Evolutionary conservation across 1,139 yeast genomes (phyloP), one percentile per base, ranked within the genome.

Genomic region (Arxiozyma telluris): DNA sequence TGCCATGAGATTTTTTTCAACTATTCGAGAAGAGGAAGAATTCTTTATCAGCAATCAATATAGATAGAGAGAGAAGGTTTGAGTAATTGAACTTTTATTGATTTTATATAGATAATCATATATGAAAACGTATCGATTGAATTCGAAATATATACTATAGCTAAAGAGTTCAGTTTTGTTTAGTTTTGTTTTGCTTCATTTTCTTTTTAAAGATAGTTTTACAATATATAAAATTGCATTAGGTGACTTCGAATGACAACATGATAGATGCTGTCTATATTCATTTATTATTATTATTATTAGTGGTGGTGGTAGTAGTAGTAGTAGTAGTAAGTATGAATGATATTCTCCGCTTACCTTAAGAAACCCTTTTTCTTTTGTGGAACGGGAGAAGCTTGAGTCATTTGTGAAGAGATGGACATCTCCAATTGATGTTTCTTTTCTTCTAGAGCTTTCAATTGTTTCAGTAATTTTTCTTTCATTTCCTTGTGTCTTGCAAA

Each of bases 401-500:
- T 68, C 4, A 71, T 65, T 42, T 77, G 74, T 60, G 78, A 76
- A 43, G 76, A 76, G 46, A 65, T 54, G n/a, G 71, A 64, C 69
- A 82, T 80, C 73, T 91, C 97, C 65, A 93, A 78, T 69, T 85
- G 91, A 57, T 77, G 79, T 74, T 90, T 91, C 75, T 89, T 89
- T 62, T 90, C 97, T 71, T 93, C 98, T 68, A 93, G 79, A 64
- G 90, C 82, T 68, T 84, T 84, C 61, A 93, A 83, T 73, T 91
- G 97, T 71, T 87, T 87, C 62, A 87, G 79, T 68, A 93, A 79
- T 72, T 88, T 89, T 67, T 91, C 98, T 76, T 93, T 91, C 94
- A 93, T 90, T 71, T 93, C 98, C 72, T 89, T 88, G 73, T 94
- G 98, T 71, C 96, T 84, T 44, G 95, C 82, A 71, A 93, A 93